Base-by-base conservation (phyloP, 345 rosid species). In the Pistacia vera region DNA sequence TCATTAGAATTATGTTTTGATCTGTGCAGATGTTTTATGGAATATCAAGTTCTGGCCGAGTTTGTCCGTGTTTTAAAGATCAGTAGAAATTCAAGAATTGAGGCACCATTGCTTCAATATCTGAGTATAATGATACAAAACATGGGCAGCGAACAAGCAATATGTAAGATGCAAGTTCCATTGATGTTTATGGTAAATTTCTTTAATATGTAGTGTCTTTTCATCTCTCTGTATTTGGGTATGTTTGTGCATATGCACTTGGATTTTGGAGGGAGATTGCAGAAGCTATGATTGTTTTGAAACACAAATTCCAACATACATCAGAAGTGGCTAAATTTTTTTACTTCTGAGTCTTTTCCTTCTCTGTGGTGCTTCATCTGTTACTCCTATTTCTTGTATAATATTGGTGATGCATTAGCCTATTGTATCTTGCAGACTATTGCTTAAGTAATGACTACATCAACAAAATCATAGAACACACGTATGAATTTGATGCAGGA, bases 91-190 rank as follows among this genome's bases (percentile, higher is more conserved):
- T 83, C 95, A 64, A 81, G 84, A 75, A 88, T 85, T 35, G 88
- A 85, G 85, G 90, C 89, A 36, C 87, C 88, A 0, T 77, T 87
- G 65, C 90, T 89, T 67, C 92, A 89, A 83, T 87, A 89, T 77
- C 82, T 87, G 58, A 91, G 95, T 76, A 86, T 89, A 82, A 85
- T 89, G 93, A 81, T 88, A 64, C 91, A 89, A 75, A 91, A 89
- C 87, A 77, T 89, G 73, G 82, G 86, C 49, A 87, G 79, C 65
- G 95, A 91, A 63, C 85, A 84, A 25, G 88, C 89, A 77, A 85
- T 83, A 38, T 87, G 93, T 91, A 86, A 85, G 91, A 62, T 71
- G 54, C 74, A 77, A 71, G 61, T 70, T 58, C 75, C 66, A 38
- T 61, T 70, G 17, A 80, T 66, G 77, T 80, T 70, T 70, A 66